Evolutionary conservation across 2,329 filamentous ascomycete genomes (phyloP).

Genomic region (Hymenoscyphus scutula): DNA sequence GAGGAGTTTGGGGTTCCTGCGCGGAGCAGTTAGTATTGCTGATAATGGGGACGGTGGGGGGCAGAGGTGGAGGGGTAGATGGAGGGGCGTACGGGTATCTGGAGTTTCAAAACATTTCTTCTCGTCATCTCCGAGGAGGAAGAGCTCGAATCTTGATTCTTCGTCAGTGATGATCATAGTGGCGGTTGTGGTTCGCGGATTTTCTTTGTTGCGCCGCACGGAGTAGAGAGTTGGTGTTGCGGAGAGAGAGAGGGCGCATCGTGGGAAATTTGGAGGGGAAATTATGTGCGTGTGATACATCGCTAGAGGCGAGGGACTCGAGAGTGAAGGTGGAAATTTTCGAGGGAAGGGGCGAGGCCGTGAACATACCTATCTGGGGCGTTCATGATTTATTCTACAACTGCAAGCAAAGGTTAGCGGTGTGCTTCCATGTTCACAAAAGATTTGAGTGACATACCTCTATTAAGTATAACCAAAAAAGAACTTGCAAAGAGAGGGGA

Average conservation of each 20-base stretch:
- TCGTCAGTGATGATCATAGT: conserved; percentile 9
- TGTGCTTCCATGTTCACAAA: neutral
- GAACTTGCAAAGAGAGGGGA: neutral
- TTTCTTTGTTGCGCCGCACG: conserved; percentile 2
- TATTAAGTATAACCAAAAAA: neutral
- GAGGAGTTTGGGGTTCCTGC: conserved; percentile 89
- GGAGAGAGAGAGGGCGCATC: neutral
- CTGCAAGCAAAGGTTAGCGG: neutral
- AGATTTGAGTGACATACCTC: neutral
- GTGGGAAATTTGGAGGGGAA: neutral
- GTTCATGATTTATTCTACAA: conserved; percentile 44
- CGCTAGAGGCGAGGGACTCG: neutral
- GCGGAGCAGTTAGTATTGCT: neutral
- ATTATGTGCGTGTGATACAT: neutral
- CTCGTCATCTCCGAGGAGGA: conserved; percentile 82
- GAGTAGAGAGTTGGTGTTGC: neutral
- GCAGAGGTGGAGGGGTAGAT: neutral
- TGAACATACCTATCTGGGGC: conserved; percentile 49
- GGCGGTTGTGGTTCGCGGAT: neutral
- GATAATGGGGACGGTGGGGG: no score
- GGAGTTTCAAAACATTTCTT: conserved; percentile 89
- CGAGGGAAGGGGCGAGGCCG: conserved; percentile 4
- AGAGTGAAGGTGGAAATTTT: neutral
- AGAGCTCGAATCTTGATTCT: conserved; percentile 78
- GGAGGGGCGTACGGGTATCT: conserved; percentile 73